Evolutionary conservation across 78 protist genomes (phyloP), one percentile per base, ranked within the genome.

Genomic region (Guillardia theta): DNA sequence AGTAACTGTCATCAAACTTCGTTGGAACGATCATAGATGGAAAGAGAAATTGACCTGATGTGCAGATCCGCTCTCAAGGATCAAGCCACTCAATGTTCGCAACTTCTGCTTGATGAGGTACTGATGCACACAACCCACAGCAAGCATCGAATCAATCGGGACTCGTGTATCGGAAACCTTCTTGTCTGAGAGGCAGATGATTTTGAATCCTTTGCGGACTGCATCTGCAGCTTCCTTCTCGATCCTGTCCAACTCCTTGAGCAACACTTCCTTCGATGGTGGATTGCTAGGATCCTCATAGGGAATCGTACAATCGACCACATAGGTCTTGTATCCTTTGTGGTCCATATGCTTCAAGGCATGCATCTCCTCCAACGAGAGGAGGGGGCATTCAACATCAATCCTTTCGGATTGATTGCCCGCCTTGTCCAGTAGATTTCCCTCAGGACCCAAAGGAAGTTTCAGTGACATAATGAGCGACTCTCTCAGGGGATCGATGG

Each of bases 401-500:
- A 58, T 58, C 39, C 70, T 24, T 0, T 24, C 87, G 96, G 5
- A 48, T 96, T 36, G 70, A 8, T 6, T 30, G 70, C 78, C 93
- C 48, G 33, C 30, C 64, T 43, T 53, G 18, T 88, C 96, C 41
- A 96, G 95, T 24, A 95, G 33, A 93, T 97, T 96, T 24, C 94
- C 96, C 36, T 50, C 96, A 46, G 98, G 98, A 5, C 83, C 83
- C 4, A 70, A 43, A 36, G 83, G 83, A 4, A 70, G 83, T 10
- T 41, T 19, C 33, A 97, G 97, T 0, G 96, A 70, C 98, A 97
- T 97, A 80, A 96, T 94, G 87, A 97, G 44, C 33, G 88, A 64
- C 93, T 97, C 98, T 0, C 98, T 95, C 90, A 97, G 70, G 15
- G 98, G 98, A 53, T 97, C 98, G 94, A 97, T 96, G 41, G 98